Percentiles rank a stretch among this genome's conserved stretches.
Evolutionary conservation across 306 rosid genomes (phyloP).

Genomic region (Arachis hypogaea): DNA sequence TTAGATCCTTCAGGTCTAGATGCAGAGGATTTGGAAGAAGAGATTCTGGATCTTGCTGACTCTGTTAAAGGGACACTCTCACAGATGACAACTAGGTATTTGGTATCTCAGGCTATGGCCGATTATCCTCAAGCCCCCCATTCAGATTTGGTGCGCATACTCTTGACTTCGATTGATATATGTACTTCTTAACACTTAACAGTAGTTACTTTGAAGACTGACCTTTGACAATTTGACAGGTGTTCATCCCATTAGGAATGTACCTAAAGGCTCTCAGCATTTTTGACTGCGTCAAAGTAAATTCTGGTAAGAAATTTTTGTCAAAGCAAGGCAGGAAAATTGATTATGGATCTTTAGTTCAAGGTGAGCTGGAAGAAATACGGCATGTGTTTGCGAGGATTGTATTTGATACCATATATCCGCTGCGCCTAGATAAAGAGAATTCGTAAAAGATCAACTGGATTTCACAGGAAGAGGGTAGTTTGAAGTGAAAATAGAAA

Average conservation of each 20-base stretch:
- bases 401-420: slow-evolving; percentile 75
- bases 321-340: slow-evolving; percentile 63
- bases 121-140: slow-evolving; percentile 76
- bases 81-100: slow-evolving; percentile 69
- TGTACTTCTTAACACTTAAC: slow-evolving; percentile 20
- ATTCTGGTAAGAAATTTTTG: slow-evolving; percentile 36
- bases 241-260: slow-evolving; percentile 62
- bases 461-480: slow-evolving; percentile 21
- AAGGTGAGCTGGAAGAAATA: slow-evolving; percentile 56
- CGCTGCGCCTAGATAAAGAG: slow-evolving; percentile 40
- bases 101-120: slow-evolving; percentile 75
- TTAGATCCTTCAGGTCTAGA: slow-evolving; percentile 53
- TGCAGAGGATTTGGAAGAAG: slow-evolving; percentile 45
- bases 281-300: slow-evolving; percentile 53
- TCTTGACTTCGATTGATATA: slow-evolving; percentile 8
- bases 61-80: slow-evolving; percentile 55
- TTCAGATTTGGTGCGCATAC: slow-evolving; percentile 66
- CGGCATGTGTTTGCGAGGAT: slow-evolving; percentile 74
- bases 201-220: too few species aligned
- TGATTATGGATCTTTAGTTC: slow-evolving; percentile 56
- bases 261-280: slow-evolving; percentile 57
- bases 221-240: slow-evolving; percentile 57
- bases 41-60: slow-evolving; percentile 61
- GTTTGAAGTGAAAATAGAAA: slow-evolving; percentile 16
- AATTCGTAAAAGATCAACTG: slow-evolving; percentile 27